Conservation (phyloP, 148 eudicot genomes). For the Agrostemma githago region DNA sequence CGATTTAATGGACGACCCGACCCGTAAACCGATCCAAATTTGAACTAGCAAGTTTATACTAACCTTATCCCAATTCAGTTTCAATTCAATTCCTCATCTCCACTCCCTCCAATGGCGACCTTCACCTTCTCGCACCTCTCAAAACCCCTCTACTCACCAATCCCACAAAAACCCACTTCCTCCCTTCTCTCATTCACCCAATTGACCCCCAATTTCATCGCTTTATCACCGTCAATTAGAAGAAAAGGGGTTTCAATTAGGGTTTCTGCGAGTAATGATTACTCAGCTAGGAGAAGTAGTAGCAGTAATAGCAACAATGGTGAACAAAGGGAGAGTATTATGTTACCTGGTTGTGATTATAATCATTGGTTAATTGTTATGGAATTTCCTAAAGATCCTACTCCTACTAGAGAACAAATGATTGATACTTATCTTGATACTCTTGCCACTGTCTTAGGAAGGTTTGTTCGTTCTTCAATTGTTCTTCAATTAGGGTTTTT, state of each 20-base stretch:
- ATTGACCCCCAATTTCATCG: background rate
- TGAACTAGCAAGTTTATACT: background rate
- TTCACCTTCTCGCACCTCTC: background rate
- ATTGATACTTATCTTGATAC: slow-evolving; percentile 84
- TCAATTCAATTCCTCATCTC: background rate
- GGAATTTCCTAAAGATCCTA: slow-evolving; percentile 93
- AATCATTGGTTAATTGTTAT: slow-evolving; percentile 94
- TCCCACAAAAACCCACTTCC: background rate
- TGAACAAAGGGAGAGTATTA: slow-evolving; percentile 68
- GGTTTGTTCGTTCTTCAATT: slow-evolving; percentile 34
- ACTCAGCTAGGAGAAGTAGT: slow-evolving; percentile 43
- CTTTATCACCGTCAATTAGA: background rate
- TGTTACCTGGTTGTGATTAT: slow-evolving; percentile 89
- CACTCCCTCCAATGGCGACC: slow-evolving; percentile 1
- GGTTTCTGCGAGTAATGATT: slow-evolving; percentile 40
- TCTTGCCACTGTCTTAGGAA: slow-evolving; percentile 75
- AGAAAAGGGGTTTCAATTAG: background rate
- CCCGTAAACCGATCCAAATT: background rate
- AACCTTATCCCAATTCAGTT: background rate
- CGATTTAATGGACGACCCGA: too few species aligned
- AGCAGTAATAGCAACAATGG: slow-evolving; percentile 32
- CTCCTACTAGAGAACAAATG: slow-evolving; percentile 87
- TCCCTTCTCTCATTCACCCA: background rate
- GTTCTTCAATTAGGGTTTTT: background rate
- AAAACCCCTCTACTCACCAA: background rate